Percentiles rank a stretch among this genome's conserved stretches.
phyloP scores from a whole-genome alignment of 1,284 basidiomycete genomes.

The Prillingera fragicola region DNA sequence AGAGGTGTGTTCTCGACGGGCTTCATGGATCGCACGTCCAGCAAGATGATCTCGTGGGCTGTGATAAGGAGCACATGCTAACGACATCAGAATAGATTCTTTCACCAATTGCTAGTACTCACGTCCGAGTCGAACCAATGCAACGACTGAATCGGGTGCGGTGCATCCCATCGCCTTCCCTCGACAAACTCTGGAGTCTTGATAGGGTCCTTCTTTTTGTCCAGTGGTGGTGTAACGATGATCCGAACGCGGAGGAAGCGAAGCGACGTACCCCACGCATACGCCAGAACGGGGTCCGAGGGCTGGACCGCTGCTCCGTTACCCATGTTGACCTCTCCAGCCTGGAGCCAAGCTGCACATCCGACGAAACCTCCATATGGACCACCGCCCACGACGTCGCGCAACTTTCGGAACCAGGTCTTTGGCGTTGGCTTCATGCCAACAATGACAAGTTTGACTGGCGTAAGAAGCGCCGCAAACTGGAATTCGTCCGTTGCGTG shows the following conservation, averaged over 20 bases:
- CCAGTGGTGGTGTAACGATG: conserved; percentile 26
- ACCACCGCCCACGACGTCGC: conserved; percentile 51
- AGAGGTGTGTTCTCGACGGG: conserved; percentile 41
- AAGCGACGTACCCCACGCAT: conserved; percentile 70
- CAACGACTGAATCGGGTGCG: conserved; percentile 45
- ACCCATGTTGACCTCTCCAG: conserved; percentile 17
- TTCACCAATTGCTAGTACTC: conserved; percentile 13
- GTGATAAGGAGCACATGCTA: conserved; percentile 55
- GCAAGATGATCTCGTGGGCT: conserved; percentile 59
- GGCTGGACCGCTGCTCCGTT: conserved; percentile 3
- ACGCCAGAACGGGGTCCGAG: conserved; percentile 65
- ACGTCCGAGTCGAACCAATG: conserved; percentile 52
- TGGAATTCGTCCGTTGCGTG: conserved; percentile 80
- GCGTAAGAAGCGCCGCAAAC: conserved; percentile 80
- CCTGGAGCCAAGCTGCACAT: conserved; percentile 70
- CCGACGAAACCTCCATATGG: conserved; percentile 54
- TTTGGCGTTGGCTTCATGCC: conserved; percentile 85
- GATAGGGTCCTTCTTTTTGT: conserved; percentile 10
- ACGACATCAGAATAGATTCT: not conserved
- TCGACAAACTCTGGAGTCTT: conserved; percentile 42
- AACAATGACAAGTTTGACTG: conserved; percentile 84
- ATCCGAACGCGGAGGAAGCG: conserved; percentile 57
- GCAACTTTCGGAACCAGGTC: conserved; percentile 81
- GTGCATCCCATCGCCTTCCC: conserved; percentile 38
- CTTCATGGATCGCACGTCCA: conserved; percentile 55